Conservation (phyloP, 75 land plant genomes). For the Sequoia sempervirens region DNA sequence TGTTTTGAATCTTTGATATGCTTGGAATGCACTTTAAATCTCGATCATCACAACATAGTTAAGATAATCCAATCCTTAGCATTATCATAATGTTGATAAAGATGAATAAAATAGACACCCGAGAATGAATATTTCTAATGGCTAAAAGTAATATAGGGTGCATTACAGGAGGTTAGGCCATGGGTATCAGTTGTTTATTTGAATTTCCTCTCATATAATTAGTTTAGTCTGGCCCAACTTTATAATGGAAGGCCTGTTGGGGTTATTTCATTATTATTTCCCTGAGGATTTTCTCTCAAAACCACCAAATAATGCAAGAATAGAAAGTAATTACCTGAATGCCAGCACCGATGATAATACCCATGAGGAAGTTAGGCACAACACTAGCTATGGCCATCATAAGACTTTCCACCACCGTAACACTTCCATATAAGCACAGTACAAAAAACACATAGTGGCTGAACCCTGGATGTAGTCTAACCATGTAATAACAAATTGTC, state of each 20-base stretch:
- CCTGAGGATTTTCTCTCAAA: background rate
- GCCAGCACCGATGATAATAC: slow-evolving; percentile 93
- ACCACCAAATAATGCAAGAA: background rate
- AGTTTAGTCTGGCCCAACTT: too few relatives aligned
- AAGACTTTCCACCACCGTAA: slow-evolving; percentile 91
- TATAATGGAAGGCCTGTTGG: too few relatives aligned
- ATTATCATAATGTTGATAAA: background rate
- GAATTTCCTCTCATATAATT: too few relatives aligned
- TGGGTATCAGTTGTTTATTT: too few relatives aligned
- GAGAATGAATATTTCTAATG: background rate
- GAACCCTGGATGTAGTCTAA: slow-evolving; percentile 83
- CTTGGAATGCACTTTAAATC: too few relatives aligned
- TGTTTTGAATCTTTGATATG: too few relatives aligned
- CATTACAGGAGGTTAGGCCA: too few relatives aligned
- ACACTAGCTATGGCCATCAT: slow-evolving; percentile 99
- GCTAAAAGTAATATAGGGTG: too few relatives aligned
- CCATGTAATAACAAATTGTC: slow-evolving; percentile 88
- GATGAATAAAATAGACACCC: background rate
- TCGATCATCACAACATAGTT: background rate
- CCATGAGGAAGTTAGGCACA: slow-evolving; percentile 97
- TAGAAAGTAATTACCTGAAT: slow-evolving; percentile 59
- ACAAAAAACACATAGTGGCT: slow-evolving; percentile 78
- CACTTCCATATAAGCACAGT: slow-evolving; percentile 71
- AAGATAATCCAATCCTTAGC: background rate
- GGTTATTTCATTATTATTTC: background rate